phyloP scores from a whole-genome alignment of 805 yeast species.

The Debaryomyces castellii region DNA sequence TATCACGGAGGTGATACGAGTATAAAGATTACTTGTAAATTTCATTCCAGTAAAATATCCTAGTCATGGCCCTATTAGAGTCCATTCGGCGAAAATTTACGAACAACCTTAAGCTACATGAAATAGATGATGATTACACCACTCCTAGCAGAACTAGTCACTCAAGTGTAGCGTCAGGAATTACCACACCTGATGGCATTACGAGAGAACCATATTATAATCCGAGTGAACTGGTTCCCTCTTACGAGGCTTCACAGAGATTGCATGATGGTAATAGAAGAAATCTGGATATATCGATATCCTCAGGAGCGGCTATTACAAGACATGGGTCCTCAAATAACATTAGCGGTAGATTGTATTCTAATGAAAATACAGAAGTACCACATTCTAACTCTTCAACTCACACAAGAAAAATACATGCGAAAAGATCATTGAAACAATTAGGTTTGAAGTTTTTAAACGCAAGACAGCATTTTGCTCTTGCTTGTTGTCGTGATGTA shows the following conservation, averaged over 20 bases:
- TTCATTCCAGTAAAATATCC: background rate
- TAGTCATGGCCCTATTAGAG: conserved; percentile 22
- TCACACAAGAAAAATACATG: conserved; percentile 7
- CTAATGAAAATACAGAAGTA: background rate
- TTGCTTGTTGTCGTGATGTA: conserved; percentile 77
- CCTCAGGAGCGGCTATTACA: background rate
- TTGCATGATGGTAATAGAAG: conserved; percentile 20
- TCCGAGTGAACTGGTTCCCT: conserved; percentile 38
- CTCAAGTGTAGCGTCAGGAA: background rate
- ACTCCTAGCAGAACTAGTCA: conserved; percentile 12
- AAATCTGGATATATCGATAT: background rate
- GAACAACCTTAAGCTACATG: conserved; percentile 27
- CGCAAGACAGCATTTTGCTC: conserved; percentile 71
- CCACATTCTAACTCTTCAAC: conserved; percentile 4
- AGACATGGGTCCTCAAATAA: conserved; percentile 2
- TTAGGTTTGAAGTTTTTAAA: conserved; percentile 70
- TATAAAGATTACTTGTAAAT: background rate
- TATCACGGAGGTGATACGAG: background rate
- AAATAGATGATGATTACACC: conserved; percentile 32
- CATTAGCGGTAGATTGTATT: conserved; percentile 1
- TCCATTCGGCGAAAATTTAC: conserved; percentile 24
- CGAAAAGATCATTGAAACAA: conserved; percentile 41
- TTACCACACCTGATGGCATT: background rate
- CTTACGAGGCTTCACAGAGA: conserved; percentile 41
- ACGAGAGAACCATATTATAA: conserved; percentile 13